A percentile compares a stretch with the other conserved stretches of the same genome.
Conservation (phyloP, 495 filamentous ascomycete species). For the Chaetomium cochliodes region DNA sequence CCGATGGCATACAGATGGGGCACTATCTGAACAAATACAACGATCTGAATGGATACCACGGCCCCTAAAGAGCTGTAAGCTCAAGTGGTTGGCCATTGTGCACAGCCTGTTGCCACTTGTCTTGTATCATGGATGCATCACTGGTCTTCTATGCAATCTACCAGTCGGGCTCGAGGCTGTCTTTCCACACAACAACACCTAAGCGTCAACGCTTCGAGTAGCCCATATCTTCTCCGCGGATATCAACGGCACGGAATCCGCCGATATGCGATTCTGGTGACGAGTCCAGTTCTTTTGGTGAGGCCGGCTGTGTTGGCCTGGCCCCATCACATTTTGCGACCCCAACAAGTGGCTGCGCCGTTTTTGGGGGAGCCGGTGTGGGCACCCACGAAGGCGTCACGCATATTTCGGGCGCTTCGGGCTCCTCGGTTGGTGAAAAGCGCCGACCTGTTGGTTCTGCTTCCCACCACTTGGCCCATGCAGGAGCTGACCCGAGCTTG, state of each 20-base stretch:
- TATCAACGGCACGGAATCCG: background rate
- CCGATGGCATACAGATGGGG: no score
- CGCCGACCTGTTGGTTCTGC: background rate
- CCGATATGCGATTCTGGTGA: background rate
- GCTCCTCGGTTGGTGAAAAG: background rate
- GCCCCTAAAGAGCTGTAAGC: no score
- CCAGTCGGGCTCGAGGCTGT: background rate
- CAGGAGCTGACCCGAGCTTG: no score
- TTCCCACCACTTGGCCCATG: background rate
- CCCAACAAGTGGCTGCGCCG: background rate
- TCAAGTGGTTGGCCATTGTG: no score
- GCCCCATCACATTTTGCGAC: background rate
- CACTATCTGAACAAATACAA: no score
- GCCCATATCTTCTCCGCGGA: background rate
- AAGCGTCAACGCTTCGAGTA: background rate
- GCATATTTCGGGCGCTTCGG: background rate
- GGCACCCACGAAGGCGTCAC: background rate
- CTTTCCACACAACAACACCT: background rate
- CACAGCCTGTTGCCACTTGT: no score
- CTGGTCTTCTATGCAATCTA: no score
- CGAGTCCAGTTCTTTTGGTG: background rate
- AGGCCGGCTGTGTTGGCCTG: background rate
- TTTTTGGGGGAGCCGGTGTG: background rate
- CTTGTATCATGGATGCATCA: no score
- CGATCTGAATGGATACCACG: no score